Percentiles rank a stretch among this genome's conserved stretches.
phyloP scores from a whole-genome alignment of 805 yeast species.

The Crinitomyces ghanaensis region DNA sequence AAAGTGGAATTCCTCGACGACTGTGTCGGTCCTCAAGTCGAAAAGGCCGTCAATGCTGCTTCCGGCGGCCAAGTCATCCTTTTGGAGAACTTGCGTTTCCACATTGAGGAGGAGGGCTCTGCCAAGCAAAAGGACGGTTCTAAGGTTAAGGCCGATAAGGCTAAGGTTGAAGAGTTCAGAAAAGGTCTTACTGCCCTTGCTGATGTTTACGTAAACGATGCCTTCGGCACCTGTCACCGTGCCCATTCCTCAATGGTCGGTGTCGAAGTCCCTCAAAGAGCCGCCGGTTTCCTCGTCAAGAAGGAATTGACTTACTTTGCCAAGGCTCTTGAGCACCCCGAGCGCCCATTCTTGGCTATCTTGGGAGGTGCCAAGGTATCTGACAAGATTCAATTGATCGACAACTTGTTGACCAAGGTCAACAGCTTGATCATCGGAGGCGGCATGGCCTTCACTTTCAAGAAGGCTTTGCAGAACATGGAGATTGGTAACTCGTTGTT shows the following conservation, averaged over 20 bases:
- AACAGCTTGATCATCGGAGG: slow-evolving; percentile 93
- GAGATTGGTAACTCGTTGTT: slow-evolving; percentile 84
- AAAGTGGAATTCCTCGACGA: slow-evolving; percentile 75
- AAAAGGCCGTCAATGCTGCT: slow-evolving; percentile 62
- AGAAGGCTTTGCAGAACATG: slow-evolving; percentile 78
- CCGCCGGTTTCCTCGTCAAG: slow-evolving; percentile 97
- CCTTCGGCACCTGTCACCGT: slow-evolving; percentile 99
- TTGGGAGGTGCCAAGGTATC: slow-evolving; percentile 99
- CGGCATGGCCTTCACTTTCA: slow-evolving; percentile 99
- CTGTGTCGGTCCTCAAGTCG: slow-evolving; percentile 89
- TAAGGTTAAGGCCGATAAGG: slow-evolving; percentile 86
- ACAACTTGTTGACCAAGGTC: slow-evolving; percentile 86
- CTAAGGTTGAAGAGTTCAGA: slow-evolving; percentile 80
- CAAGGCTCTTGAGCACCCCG: slow-evolving; percentile 96
- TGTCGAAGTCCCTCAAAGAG: slow-evolving; percentile 87
- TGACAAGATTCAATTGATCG: slow-evolving; percentile 97
- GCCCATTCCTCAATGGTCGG: slow-evolving; percentile 99
- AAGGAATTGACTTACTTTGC: slow-evolving; percentile 97
- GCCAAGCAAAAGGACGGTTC: slow-evolving; percentile 87
- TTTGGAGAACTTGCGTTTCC: slow-evolving; percentile 96
- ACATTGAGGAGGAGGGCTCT: slow-evolving; percentile 80
- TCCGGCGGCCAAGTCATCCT: slow-evolving; percentile 73
- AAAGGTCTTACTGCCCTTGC: slow-evolving; percentile 80
- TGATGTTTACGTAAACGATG: slow-evolving; percentile 94
- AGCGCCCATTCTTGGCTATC: slow-evolving; percentile 96